A percentile compares a stretch with the other conserved stretches of the same genome.
These are phyloP conservation scores for Aspergillus pseudotamarii DNA, from an alignment of 2,329 filamentous ascomycete genomes.

Conservation along the genomic window DNA sequence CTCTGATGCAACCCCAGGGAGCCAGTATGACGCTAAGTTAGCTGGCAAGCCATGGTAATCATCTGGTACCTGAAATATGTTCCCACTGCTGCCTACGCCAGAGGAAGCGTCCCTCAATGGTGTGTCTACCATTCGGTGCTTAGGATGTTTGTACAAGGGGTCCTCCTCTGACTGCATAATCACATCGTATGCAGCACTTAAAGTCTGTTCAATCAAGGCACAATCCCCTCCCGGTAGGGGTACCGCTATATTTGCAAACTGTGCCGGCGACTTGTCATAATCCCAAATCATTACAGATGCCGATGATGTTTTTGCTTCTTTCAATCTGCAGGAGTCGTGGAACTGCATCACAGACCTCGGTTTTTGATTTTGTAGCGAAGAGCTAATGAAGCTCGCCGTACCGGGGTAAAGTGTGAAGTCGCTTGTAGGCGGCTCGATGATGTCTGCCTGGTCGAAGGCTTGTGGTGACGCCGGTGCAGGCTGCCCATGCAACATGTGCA, in stretches of 20 bases:
- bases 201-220: background rate
- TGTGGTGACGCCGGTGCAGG: background rate
- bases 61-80: background rate
- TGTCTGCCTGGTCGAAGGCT: background rate
- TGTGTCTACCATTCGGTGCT: background rate
- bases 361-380: background rate
- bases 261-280: background rate
- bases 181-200: constrained; percentile 6
- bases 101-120: background rate
- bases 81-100: background rate
- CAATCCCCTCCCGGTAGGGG: background rate
- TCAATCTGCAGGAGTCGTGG: no score
- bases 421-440: no score
- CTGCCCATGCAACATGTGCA: background rate
- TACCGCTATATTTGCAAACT: background rate
- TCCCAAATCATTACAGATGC: background rate
- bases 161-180: constrained; percentile 4
- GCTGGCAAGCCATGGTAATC: background rate
- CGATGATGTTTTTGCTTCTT: background rate
- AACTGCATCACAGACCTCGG: background rate
- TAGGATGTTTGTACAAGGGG: background rate
- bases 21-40: background rate
- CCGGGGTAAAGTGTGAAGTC: background rate
- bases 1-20: background rate
- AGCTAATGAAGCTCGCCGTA: background rate